Base-by-base conservation (phyloP, 2,329 filamentous ascomycete genomes). In the Zymoseptoria pseudotritici region DNA sequence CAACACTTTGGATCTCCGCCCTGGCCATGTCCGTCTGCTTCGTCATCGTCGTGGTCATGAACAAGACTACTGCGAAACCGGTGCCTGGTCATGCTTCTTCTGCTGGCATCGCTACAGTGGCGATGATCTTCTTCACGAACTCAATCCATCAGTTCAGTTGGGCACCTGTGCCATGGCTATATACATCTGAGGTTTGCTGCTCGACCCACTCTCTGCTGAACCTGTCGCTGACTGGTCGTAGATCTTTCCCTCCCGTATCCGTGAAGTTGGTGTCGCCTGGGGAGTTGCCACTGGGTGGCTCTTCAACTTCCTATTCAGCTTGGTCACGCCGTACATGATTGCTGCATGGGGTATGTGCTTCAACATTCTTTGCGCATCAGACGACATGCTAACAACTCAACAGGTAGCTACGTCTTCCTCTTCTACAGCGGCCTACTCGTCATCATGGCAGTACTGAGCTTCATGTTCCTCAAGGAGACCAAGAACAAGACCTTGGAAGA, bases 121-220 rank as follows among this genome's bases (percentile, higher is more conserved):
- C 79, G 0, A 72, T 85, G 31, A 83, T 84, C 54, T 84, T 83
- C 66, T 70, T 84, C 9, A 80, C 80, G 55, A 80, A 83, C 42
- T 76, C 82, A 65, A 76, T 75, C 2, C 83, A 81, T 65, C 79
- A 80, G 36, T 77, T 80, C 49, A 79, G 75, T 0, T 83, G 80
- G 80, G 80, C 81, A 0, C 80, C 80, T 0, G 52, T 66, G 13
- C 63, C 79, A 17, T 83, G 80, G 80, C 73, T 81, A 1, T 83
- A 82, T 65, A 74, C 78, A 61, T 75, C 76, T 1, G 67, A 69
- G 63, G 66, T 66, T 19, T 24, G 20, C 2, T 22, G 8, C 53
- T 20, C 26, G 3, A 9, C 22, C 11, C 11, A 77, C 77, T 1
- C 72, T 79, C 3, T 73, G 76, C 31, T 80, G 22, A 22, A 2